Percentiles rank a stretch among this genome's conserved stretches.
Evolutionary conservation across 2,329 filamentous ascomycete genomes (phyloP).

Genomic region (Diaporthe capsici): DNA sequence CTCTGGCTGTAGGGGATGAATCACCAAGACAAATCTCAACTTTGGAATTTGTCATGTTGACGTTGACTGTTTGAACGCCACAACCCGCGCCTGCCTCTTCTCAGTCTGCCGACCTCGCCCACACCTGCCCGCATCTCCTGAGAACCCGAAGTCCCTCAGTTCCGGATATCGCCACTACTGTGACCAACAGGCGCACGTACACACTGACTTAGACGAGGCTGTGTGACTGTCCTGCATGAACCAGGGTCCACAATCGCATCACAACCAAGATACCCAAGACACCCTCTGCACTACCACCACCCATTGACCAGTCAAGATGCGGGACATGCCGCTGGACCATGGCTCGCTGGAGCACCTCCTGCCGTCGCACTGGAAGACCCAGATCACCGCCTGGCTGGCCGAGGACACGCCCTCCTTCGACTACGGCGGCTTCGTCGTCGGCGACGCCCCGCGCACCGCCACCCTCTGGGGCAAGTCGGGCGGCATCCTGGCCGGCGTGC

Average conservation of each 20-base stretch:
- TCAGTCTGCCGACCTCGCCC: background rate
- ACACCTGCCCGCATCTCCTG: background rate
- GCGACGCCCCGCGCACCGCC: constrained; percentile 74
- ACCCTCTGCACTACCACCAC: background rate
- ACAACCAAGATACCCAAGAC: constrained; percentile 5
- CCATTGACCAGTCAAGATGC: constrained; percentile 25
- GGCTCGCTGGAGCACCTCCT: constrained; percentile 77
- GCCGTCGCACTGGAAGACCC: constrained; percentile 85
- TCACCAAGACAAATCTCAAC: constrained; percentile 15
- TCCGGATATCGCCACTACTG: constrained; percentile 1
- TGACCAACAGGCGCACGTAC: background rate
- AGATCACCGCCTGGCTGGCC: constrained; percentile 87
- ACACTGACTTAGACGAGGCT: constrained; percentile 25
- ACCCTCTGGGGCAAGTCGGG: constrained; percentile 78
- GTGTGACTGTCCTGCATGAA: constrained; percentile 7
- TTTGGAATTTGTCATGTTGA: constrained; percentile 13
- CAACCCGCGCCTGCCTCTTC: background rate
- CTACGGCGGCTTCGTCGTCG: constrained; percentile 97
- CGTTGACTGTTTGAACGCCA: background rate
- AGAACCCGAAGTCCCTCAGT: background rate
- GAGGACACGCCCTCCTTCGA: constrained; percentile 98
- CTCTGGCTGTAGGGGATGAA: constrained; percentile 11
- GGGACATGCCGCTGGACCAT: constrained; percentile 51
- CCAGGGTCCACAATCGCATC: background rate
- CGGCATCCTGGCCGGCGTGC: constrained; percentile 90